A percentile compares a stretch with the other conserved stretches of the same genome.
phyloP scores from a whole-genome alignment of 768 basidiomycete genomes.

The Hericium rajendrae region DNA sequence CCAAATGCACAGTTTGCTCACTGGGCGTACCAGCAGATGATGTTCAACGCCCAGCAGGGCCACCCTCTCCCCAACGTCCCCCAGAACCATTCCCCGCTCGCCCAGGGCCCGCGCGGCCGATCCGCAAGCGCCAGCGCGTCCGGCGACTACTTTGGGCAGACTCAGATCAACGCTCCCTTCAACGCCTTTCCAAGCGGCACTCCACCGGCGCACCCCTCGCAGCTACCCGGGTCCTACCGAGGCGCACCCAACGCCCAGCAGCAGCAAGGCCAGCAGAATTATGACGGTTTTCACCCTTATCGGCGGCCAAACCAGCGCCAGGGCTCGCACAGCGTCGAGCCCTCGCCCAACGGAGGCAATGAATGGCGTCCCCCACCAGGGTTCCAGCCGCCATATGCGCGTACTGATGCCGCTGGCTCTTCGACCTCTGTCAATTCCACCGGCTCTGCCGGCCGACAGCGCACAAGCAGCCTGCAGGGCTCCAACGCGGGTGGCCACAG shows the following conservation, averaged over 20 bases:
- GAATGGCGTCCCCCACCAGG: slow-evolving; percentile 37
- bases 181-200: slow-evolving; percentile 64
- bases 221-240: slow-evolving; percentile 34
- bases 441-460: slow-evolving; percentile 42
- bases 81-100: slow-evolving; percentile 19
- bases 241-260: slow-evolving; percentile 24
- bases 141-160: slow-evolving; percentile 50
- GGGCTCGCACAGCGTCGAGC: slow-evolving; percentile 21
- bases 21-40: slow-evolving; percentile 91
- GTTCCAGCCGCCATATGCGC: slow-evolving; percentile 72
- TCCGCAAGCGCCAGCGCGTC: slow-evolving; percentile 29
- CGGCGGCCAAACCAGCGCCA: slow-evolving; percentile 47
- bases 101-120: slow-evolving; percentile 26
- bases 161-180: slow-evolving; percentile 38
- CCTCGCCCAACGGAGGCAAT: slow-evolving; percentile 7
- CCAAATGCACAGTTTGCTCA: slow-evolving; percentile 71
- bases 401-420: slow-evolving; percentile 71
- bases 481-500: slow-evolving; percentile 29
- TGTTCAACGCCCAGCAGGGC: slow-evolving; percentile 47
- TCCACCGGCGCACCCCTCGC: slow-evolving; percentile 48
- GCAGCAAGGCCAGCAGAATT: slow-evolving; percentile 24
- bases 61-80: slow-evolving; percentile 26
- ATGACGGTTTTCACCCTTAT: slow-evolving; percentile 72
- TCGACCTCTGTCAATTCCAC: slow-evolving; percentile 69
- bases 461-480: slow-evolving; percentile 67